Evolutionary conservation across 192 early-diverging fungal genomes (phyloP).

Genomic region (Cetraspora pellucida): DNA sequence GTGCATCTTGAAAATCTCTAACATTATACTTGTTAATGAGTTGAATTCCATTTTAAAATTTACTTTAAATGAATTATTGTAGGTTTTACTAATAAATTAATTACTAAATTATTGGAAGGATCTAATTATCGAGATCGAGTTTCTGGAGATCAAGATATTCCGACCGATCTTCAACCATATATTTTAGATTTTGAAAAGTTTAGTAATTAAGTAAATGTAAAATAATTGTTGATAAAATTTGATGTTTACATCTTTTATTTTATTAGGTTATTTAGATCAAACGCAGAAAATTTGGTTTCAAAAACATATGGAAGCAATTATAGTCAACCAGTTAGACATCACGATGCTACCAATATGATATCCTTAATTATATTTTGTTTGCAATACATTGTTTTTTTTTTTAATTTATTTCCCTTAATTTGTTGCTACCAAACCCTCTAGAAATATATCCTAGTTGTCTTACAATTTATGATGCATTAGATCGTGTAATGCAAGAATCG

Average conservation of each 20-base stretch:
- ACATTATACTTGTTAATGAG: neutral
- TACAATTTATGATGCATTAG: slow-evolving; percentile 15
- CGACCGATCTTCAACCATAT: no score
- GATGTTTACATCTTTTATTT: neutral
- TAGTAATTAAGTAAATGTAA: neutral
- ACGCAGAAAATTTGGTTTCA: neutral
- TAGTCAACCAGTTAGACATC: neutral
- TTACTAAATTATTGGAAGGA: no score
- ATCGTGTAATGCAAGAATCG: neutral
- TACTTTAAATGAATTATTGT: neutral
- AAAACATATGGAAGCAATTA: neutral
- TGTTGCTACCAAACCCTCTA: slow-evolving; percentile 1
- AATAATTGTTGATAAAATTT: neutral
- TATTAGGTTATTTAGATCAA: slow-evolving; percentile 3
- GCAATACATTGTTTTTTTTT: neutral
- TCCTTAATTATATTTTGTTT: neutral
- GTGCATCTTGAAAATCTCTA: neutral
- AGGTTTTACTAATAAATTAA: no score
- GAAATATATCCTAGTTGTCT: neutral
- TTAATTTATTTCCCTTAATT: neutral
- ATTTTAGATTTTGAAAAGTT: neutral
- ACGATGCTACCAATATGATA: slow-evolving; percentile 9
- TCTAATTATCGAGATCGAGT: no score
- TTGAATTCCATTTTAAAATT: neutral
- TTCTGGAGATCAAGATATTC: no score